Evolutionary conservation across 2,329 filamentous ascomycete species (phyloP).

Genomic region (Zymoseptoria passerinii): DNA sequence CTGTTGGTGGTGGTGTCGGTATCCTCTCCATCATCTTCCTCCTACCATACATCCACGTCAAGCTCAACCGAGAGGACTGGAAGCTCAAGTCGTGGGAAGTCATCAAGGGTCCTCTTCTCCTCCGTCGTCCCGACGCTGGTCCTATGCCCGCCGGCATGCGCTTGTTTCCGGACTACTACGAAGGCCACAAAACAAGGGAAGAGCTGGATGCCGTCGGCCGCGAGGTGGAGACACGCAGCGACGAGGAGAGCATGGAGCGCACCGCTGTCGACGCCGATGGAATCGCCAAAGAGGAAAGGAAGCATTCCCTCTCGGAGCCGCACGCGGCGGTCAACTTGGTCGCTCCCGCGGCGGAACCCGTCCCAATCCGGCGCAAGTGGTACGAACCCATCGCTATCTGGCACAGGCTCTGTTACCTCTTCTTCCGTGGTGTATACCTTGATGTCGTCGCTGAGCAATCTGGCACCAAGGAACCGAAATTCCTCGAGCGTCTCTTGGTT

Average conservation of each 20-base stretch:
- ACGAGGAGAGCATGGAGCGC: slow-evolving; percentile 8
- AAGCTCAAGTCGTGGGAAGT: slow-evolving; percentile 50
- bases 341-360: slow-evolving; percentile 3
- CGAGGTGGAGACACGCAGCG: slow-evolving; percentile 12
- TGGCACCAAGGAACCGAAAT: slow-evolving; percentile 29
- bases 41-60: slow-evolving; percentile 51
- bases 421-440: slow-evolving; percentile 17
- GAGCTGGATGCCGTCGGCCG: slow-evolving; percentile 36
- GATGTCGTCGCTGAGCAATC: slow-evolving; percentile 28
- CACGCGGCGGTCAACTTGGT: slow-evolving; percentile 5
- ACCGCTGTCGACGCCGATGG: slow-evolving; percentile 4
- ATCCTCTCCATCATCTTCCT: slow-evolving; percentile 46
- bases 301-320: neutral
- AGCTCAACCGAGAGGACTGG: slow-evolving; percentile 54
- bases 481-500: slow-evolving; percentile 31
- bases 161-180: slow-evolving; percentile 48
- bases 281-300: slow-evolving; percentile 6
- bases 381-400: slow-evolving; percentile 25
- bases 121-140: slow-evolving; percentile 31
- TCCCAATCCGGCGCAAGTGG: slow-evolving; percentile 30
- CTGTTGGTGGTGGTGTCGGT: slow-evolving; percentile 44
- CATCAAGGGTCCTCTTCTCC: slow-evolving; percentile 36
- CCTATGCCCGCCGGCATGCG: slow-evolving; percentile 12
- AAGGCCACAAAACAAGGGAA: slow-evolving; percentile 44
- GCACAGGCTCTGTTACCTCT: slow-evolving; percentile 12